Percentiles rank a stretch among this genome's conserved stretches.
These are phyloP conservation scores for Rutstroemia sp. DNA, from an alignment of 2,329 filamentous ascomycete species.

Conservation along the genomic window DNA sequence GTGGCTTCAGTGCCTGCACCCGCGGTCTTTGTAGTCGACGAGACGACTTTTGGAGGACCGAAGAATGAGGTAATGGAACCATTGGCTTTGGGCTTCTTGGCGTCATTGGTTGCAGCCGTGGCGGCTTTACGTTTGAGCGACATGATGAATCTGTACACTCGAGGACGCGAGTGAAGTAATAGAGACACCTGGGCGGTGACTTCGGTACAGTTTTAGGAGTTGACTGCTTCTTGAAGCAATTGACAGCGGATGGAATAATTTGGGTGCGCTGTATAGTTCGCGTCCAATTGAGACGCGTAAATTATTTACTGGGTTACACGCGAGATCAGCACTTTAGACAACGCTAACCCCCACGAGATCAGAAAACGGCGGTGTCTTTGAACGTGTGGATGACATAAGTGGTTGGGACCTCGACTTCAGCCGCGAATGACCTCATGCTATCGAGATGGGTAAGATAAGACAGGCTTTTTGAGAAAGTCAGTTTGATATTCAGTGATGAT, in stretches of 20 bases:
- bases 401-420: too few relatives aligned
- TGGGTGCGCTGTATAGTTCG: neutral
- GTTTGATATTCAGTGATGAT: neutral
- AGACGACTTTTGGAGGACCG: slow-evolving; percentile 42
- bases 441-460: too few relatives aligned
- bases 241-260: neutral
- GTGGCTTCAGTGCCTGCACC: slow-evolving; percentile 26
- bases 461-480: too few relatives aligned
- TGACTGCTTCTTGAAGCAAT: neutral
- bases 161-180: slow-evolving; percentile 11
- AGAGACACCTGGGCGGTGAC: slow-evolving; percentile 16
- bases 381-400: too few relatives aligned
- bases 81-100: slow-evolving; percentile 68
- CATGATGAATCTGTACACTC: slow-evolving; percentile 17
- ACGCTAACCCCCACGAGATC: neutral
- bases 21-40: slow-evolving; percentile 31
- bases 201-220: neutral
- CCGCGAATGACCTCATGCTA: too few relatives aligned
- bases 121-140: slow-evolving; percentile 61
- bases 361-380: neutral
- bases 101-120: slow-evolving; percentile 38
- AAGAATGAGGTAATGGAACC: slow-evolving; percentile 89
- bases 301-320: slow-evolving; percentile 5
- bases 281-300: neutral
- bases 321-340: neutral